A percentile compares a stretch with the other conserved stretches of the same genome.
These are phyloP conservation scores for Botrytis medusae DNA, from an alignment of 2,329 filamentous ascomycete species.

Conservation along the genomic window DNA sequence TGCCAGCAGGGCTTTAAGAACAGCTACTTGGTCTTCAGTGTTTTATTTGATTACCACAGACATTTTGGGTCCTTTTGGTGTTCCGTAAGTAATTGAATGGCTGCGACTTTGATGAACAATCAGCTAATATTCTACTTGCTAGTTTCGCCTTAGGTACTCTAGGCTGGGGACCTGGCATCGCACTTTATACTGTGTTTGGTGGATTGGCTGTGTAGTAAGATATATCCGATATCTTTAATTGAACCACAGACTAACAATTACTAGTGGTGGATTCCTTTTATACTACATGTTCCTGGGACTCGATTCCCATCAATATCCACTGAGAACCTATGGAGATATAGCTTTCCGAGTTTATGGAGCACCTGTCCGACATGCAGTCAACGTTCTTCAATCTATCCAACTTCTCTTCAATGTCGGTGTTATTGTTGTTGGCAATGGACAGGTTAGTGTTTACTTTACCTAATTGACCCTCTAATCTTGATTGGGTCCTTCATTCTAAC, in stretches of 20 bases:
- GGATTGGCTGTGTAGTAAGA: constrained; percentile 18
- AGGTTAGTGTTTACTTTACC: background rate
- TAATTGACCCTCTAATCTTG: background rate
- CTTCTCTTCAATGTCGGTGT: constrained; percentile 19
- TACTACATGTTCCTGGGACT: constrained; percentile 30
- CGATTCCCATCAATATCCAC: constrained; percentile 30
- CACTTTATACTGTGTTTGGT: constrained; percentile 30
- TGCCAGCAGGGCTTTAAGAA: constrained; percentile 47
- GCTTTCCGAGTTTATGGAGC: constrained; percentile 30
- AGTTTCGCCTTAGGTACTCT: constrained; percentile 22
- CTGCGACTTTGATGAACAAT: background rate
- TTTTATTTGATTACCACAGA: constrained; percentile 39
- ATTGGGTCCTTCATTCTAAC: background rate
- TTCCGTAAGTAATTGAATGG: constrained; percentile 22
- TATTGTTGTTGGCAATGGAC: constrained; percentile 5
- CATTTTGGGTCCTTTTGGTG: constrained; percentile 25
- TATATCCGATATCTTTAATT: too few relatives aligned
- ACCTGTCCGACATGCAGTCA: constrained; percentile 28
- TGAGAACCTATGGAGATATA: constrained; percentile 29
- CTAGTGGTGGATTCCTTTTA: constrained; percentile 24
- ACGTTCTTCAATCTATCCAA: constrained; percentile 28
- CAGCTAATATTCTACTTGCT: too few relatives aligned
- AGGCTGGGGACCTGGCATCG: constrained; percentile 25
- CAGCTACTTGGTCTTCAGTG: constrained; percentile 47
- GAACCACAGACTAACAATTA: background rate